Conservation (phyloP, 2,329 filamentous ascomycete species). For the Neopestalotiopsis rosae region DNA sequence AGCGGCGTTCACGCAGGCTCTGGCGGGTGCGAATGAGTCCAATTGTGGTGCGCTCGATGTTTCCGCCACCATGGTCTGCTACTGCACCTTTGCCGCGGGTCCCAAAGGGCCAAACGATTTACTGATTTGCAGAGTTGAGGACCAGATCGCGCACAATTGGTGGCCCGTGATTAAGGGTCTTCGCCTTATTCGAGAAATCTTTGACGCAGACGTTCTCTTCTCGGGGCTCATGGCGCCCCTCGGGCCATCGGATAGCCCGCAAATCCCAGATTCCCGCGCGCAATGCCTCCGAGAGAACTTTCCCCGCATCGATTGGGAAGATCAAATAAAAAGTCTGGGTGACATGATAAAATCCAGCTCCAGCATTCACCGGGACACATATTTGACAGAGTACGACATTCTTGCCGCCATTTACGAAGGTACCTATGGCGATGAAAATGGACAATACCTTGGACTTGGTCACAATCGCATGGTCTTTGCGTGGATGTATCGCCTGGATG, state of each 20-base stretch:
- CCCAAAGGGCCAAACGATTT: conserved; percentile 34
- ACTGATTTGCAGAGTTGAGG: conserved; percentile 31
- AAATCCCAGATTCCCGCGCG: not conserved
- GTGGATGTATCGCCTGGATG: conserved; percentile 36
- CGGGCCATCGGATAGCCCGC: not conserved
- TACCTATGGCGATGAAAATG: conserved; percentile 22
- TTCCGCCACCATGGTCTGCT: conserved; percentile 34
- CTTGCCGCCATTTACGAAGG: conserved; percentile 15
- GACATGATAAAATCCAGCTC: not conserved
- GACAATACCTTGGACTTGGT: conserved; percentile 23
- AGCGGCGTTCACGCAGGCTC: conserved; percentile 29
- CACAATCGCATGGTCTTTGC: conserved; percentile 30
- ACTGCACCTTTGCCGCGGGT: conserved; percentile 37
- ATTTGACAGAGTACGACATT: not conserved
- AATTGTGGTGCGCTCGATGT: conserved; percentile 38
- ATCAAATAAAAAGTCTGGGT: not conserved
- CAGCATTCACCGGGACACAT: not conserved
- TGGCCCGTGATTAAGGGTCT: conserved; percentile 20
- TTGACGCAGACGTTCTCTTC: conserved; percentile 17
- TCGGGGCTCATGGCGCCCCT: conserved; percentile 14
- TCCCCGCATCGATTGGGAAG: conserved; percentile 3
- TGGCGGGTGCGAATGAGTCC: conserved; percentile 29
- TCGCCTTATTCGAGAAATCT: conserved; percentile 13
- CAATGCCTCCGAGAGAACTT: not conserved
- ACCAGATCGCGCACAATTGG: conserved; percentile 18